Conservation (phyloP, 768 basidiomycete genomes). For the Crucibulum laeve region DNA sequence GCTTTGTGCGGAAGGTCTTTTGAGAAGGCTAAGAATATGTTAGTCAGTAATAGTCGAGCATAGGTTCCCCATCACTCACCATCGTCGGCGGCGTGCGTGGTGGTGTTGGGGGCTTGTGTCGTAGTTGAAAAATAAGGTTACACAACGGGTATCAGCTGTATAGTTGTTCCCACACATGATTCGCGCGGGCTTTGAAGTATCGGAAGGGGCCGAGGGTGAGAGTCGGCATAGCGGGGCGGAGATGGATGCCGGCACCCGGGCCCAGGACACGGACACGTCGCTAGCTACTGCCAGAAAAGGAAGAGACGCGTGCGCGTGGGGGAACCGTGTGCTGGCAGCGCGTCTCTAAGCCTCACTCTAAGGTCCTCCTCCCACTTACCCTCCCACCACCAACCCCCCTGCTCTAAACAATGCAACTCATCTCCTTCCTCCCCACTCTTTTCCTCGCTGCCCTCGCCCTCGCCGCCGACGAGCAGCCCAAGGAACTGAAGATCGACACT, state of each 20-base stretch:
- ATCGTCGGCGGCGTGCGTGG: constrained; percentile 40
- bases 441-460: constrained; percentile 43
- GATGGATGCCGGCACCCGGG: too few species aligned
- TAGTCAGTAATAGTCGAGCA: neutral
- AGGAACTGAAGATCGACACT: constrained; percentile 57
- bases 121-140: constrained; percentile 27
- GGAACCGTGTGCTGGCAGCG: too few species aligned
- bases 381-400: constrained; percentile 9
- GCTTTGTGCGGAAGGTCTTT: constrained; percentile 97
- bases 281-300: too few species aligned
- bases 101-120: constrained; percentile 25
- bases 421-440: constrained; percentile 42
- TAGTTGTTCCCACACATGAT: constrained; percentile 23
- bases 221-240: too few species aligned
- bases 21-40: constrained; percentile 99
- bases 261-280: too few species aligned
- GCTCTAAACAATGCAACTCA: constrained; percentile 55
- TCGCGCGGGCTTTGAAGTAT: too few species aligned
- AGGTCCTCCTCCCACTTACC: too few species aligned
- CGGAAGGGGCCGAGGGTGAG: too few species aligned
- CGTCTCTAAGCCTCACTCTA: too few species aligned
- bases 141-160: constrained; percentile 24
- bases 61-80: constrained; percentile 30
- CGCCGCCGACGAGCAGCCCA: constrained; percentile 37
- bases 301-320: too few species aligned